These are phyloP conservation scores for Paraconiothyrium brasiliense DNA, from an alignment of 2,329 filamentous ascomycete species.

Conservation along the genomic window DNA sequence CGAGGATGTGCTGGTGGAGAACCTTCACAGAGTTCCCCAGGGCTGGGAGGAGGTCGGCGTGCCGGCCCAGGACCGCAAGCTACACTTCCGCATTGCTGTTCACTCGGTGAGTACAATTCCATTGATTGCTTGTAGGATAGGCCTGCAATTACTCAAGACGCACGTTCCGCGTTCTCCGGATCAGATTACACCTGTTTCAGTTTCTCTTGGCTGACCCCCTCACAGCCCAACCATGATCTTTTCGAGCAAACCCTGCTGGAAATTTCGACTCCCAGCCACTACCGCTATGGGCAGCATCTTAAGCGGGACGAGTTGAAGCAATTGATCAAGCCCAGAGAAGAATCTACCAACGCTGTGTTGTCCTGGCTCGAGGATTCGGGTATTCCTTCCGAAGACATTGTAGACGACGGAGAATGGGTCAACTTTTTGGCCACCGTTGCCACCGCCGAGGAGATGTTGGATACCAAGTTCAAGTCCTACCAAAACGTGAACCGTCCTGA, in stretches of 20 bases:
- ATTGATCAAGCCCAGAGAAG: constrained; percentile 61
- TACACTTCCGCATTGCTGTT: constrained; percentile 52
- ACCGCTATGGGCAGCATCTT: constrained; percentile 69
- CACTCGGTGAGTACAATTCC: constrained; percentile 43
- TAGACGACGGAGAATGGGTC: constrained; percentile 68
- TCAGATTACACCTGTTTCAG: constrained; percentile 3
- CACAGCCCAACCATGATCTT: constrained; percentile 57
- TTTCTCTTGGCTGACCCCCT: constrained; percentile 28
- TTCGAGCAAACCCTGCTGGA: constrained; percentile 69
- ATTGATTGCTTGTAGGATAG: background rate
- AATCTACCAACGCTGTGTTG: constrained; percentile 60
- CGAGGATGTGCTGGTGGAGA: constrained; percentile 43
- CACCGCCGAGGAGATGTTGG: constrained; percentile 65
- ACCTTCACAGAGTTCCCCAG: constrained; percentile 43
- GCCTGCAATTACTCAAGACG: background rate
- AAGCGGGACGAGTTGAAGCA: constrained; percentile 67
- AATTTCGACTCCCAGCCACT: constrained; percentile 68
- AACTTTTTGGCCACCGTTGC: constrained; percentile 64
- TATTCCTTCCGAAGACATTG: constrained; percentile 56
- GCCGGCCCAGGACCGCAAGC: constrained; percentile 40
- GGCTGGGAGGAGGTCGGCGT: constrained; percentile 48
- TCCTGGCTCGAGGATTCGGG: constrained; percentile 65
- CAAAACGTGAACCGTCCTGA: constrained; percentile 56
- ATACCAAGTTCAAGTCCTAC: constrained; percentile 67
- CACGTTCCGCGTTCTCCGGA: background rate